A percentile compares a stretch with the other conserved stretches of the same genome.
phyloP scores from a whole-genome alignment of 352 stramenopile genomes.

The Aphanomyces stellatus region DNA sequence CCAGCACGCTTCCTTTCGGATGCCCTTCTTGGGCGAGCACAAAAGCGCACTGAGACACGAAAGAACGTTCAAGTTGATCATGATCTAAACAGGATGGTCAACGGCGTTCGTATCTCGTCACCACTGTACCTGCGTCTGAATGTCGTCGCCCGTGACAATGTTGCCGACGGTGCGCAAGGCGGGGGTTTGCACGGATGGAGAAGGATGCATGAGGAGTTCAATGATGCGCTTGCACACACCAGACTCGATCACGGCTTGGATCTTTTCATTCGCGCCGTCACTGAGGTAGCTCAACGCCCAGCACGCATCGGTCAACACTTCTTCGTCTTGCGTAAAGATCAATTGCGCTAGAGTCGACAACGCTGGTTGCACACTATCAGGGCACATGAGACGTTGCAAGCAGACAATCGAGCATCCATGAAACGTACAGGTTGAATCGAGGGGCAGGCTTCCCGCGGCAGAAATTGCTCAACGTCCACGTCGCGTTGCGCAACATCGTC shows the following conservation, averaged over 20 bases:
- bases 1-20: constrained; percentile 99
- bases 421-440: constrained; percentile 37
- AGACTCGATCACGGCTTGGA: constrained; percentile 97
- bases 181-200: constrained; percentile 73
- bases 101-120: background rate
- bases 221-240: constrained; percentile 95
- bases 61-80: constrained; percentile 97
- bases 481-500: constrained; percentile 97
- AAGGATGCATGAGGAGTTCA: constrained; percentile 88
- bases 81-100: constrained; percentile 35
- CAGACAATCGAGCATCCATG: background rate
- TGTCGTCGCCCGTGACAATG: constrained; percentile 98
- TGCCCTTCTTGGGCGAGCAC: constrained; percentile 94
- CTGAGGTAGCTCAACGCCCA: constrained; percentile 98
- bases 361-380: constrained; percentile 81
- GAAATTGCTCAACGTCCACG: constrained; percentile 99
- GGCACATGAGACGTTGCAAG: constrained; percentile 39
- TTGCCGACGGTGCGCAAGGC: constrained; percentile 91
- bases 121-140: constrained; percentile 91
- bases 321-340: constrained; percentile 96
- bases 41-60: constrained; percentile 94
- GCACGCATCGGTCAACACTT: constrained; percentile 99
- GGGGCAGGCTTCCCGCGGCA: constrained; percentile 86
- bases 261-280: constrained; percentile 98
- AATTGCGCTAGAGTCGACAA: constrained; percentile 95